Evolutionary conservation across 176 grass and related monocot species (phyloP).

Genomic region (Aechmea fasciata): DNA sequence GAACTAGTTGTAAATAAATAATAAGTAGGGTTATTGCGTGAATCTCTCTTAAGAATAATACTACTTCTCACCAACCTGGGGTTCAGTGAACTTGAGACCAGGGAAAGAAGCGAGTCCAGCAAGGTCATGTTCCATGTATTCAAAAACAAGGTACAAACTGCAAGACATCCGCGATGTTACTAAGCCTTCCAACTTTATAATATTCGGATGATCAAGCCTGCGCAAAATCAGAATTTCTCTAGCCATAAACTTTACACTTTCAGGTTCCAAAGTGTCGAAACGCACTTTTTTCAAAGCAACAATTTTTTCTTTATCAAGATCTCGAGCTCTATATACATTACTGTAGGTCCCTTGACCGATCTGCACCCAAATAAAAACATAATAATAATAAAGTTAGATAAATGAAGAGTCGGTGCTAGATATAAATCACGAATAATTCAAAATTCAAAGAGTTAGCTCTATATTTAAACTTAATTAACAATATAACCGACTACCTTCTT

Average conservation of each 20-base stretch:
- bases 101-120: slow-evolving; percentile 87
- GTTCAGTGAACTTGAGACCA: slow-evolving; percentile 76
- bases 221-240: slow-evolving; percentile 95
- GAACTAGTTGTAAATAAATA: too few species aligned
- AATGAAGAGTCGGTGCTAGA: not conserved
- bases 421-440: not conserved
- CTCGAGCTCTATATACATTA: slow-evolving; percentile 84
- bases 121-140: slow-evolving; percentile 99
- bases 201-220: slow-evolving; percentile 92
- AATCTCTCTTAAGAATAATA: not conserved
- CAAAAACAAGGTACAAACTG: slow-evolving; percentile 99
- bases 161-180: slow-evolving; percentile 98
- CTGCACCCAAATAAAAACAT: slow-evolving; percentile 42
- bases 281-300: slow-evolving; percentile 98
- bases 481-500: too few species aligned
- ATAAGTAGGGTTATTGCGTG: too few species aligned
- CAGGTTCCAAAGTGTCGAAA: slow-evolving; percentile 96
- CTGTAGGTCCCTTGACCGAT: slow-evolving; percentile 99
- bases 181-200: slow-evolving; percentile 94
- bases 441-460: not conserved
- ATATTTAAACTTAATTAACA: too few species aligned
- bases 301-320: slow-evolving; percentile 84
- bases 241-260: slow-evolving; percentile 98
- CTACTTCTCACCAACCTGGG: slow-evolving; percentile 48
- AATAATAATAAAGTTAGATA: not conserved